Base-by-base conservation (phyloP, 768 basidiomycete genomes). In the Stropharia rugosoannulata region DNA sequence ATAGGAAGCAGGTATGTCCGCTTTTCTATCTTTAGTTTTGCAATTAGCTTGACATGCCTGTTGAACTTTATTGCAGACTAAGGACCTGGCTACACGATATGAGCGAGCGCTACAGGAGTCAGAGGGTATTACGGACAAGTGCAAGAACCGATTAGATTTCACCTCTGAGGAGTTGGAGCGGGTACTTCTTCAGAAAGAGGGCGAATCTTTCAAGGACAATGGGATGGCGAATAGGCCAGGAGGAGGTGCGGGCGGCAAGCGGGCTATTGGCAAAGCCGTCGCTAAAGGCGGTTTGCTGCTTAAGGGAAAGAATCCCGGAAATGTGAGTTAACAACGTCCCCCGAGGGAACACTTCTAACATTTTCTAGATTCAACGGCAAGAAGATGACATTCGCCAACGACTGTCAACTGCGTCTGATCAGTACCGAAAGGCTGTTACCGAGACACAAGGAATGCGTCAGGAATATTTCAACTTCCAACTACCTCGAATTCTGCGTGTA, bases 381-480 rank as follows among this genome's bases (percentile, higher is more conserved):
- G 97, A 98, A 70, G 97, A 98, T 62, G 97, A 98, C 68, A 85
- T 96, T 48, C 79, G 97, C 54, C 76, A 82, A 29, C 80, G 95
- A 61, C 86, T 98, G 79, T 94, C 93, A 6, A 75, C 76, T 44
- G 85, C 90, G 9, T 93, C 92, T 22, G 96, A 98, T 67, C 82
- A 85, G 32, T 98, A 94, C 66, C 80, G 93, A 54, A 95, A 97
- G 71, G 87, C 93, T 1, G 87, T 97, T 29, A 84, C 82, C 12
- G 94, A 98, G 59, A 93, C 90, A 11, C 95, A 98, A 69, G 76
- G 85, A 4, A 85, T 93, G 75, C 82, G 95, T 58, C 95, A 98
- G 70, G 97, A 99, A 67, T 98, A 98, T 70, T 99, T 97, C 73
- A 96, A 98, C 69, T 90, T 96, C 66, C 96, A 98, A 65, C 75